phyloP scores from a whole-genome alignment of 257 asterid species.

The Dorcoceras hygrometricum region DNA sequence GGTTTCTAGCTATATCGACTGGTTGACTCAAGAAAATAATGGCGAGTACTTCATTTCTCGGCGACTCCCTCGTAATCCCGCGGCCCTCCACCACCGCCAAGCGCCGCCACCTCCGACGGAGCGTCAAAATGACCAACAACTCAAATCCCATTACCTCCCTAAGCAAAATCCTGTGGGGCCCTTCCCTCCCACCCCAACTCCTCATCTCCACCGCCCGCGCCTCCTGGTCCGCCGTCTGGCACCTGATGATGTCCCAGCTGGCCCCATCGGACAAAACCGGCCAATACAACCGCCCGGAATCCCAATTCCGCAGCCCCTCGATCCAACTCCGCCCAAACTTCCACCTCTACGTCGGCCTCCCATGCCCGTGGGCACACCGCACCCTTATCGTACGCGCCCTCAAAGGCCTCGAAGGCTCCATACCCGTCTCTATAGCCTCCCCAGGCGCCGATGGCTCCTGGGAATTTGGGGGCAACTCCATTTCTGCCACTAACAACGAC shows the following conservation, averaged over 20 bases:
- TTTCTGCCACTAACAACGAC: slow-evolving; percentile 15
- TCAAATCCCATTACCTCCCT: slow-evolving; percentile 56
- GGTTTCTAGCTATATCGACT: background rate
- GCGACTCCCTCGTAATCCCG: slow-evolving; percentile 32
- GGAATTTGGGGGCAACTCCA: slow-evolving; percentile 43
- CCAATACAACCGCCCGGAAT: slow-evolving; percentile 72
- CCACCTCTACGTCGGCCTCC: slow-evolving; percentile 90
- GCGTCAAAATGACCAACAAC: slow-evolving; percentile 31
- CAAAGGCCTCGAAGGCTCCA: slow-evolving; percentile 64
- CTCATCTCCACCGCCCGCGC: slow-evolving; percentile 94
- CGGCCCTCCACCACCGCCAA: slow-evolving; percentile 22
- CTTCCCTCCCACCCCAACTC: slow-evolving; percentile 83
- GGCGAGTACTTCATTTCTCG: slow-evolving; percentile 37
- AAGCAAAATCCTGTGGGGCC: slow-evolving; percentile 81
- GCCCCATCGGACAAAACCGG: slow-evolving; percentile 89
- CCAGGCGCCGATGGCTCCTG: slow-evolving; percentile 82
- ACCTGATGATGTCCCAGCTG: slow-evolving; percentile 96
- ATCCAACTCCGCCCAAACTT: slow-evolving; percentile 34
- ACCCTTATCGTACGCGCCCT: slow-evolving; percentile 92
- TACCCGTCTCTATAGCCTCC: slow-evolving; percentile 71
- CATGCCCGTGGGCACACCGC: slow-evolving; percentile 99
- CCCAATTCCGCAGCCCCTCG: slow-evolving; percentile 61
- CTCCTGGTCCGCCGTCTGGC: slow-evolving; percentile 91
- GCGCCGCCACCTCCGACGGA: slow-evolving; percentile 28
- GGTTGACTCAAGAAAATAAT: background rate